Percentiles rank a stretch among this genome's conserved stretches.
phyloP scores from a whole-genome alignment of 2,329 filamentous ascomycete species.

The Botrytis hyacinthi region DNA sequence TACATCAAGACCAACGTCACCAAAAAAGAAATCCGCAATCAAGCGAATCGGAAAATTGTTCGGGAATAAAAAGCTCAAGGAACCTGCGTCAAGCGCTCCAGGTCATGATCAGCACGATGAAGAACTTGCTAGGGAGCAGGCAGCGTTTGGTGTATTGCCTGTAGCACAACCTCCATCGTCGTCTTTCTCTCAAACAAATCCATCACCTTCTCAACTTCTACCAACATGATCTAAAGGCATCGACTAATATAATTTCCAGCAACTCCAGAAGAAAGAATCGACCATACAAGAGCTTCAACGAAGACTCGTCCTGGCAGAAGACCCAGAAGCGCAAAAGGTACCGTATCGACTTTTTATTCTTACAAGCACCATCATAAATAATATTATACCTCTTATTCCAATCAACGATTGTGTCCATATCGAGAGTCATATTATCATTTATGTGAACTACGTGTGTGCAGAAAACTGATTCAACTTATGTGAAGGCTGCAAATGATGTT shows the following conservation, averaged over 20 bases:
- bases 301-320: conserved; percentile 33
- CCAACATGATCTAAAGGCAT: neutral
- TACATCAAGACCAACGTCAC: conserved; percentile 5
- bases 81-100: neutral
- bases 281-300: conserved; percentile 35
- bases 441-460: conserved; percentile 21
- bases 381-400: conserved; percentile 12
- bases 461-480: conserved; percentile 22
- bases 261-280: conserved; percentile 33
- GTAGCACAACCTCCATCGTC: conserved; percentile 15
- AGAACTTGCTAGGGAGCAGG: conserved; percentile 14
- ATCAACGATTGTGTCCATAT: conserved; percentile 13
- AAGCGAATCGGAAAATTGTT: conserved; percentile 4
- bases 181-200: conserved; percentile 1
- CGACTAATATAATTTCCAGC: conserved; percentile 32
- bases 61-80: neutral
- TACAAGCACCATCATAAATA: conserved; percentile 18
- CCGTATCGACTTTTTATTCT: conserved; percentile 27
- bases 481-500: conserved; percentile 35
- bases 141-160: conserved; percentile 14
- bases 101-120: neutral
- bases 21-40: conserved; percentile 14
- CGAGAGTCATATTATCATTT: conserved; percentile 6
- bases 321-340: conserved; percentile 37
- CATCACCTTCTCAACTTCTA: conserved; percentile 3